Conservation (phyloP, 2,329 filamentous ascomycete species). For the Phialophora chinensis region DNA sequence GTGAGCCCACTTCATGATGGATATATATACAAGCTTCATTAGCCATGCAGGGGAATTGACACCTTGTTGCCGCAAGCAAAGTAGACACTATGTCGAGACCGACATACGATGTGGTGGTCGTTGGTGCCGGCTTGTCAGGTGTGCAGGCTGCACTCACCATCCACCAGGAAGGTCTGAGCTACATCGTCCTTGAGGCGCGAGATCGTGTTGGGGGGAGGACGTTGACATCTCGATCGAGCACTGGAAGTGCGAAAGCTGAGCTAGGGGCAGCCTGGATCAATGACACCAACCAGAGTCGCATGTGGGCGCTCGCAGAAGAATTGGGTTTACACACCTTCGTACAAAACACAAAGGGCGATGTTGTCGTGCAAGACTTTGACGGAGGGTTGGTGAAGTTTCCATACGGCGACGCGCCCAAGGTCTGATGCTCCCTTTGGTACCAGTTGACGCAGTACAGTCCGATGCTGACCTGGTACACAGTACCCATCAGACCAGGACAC, state of each 20-base stretch:
- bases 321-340: conserved; percentile 43
- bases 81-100: background rate
- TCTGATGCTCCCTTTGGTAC: background rate
- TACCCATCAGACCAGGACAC: conserved; percentile 31
- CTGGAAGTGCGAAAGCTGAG: conserved; percentile 44
- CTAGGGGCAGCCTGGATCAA: conserved; percentile 49
- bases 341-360: conserved; percentile 44
- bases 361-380: conserved; percentile 43
- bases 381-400: conserved; percentile 42
- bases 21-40: background rate
- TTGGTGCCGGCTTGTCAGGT: conserved; percentile 56
- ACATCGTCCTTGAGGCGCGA: conserved; percentile 57
- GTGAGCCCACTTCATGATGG: background rate
- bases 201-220: conserved; percentile 61
- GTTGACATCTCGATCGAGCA: conserved; percentile 44
- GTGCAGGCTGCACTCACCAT: conserved; percentile 48
- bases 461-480: conserved; percentile 13
- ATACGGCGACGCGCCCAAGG: conserved; percentile 43
- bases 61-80: background rate
- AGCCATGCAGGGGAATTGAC: background rate
- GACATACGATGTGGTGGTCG: conserved; percentile 43
- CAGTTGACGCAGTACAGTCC: background rate
- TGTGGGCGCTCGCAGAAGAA: conserved; percentile 42
- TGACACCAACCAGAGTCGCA: conserved; percentile 47
- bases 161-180: conserved; percentile 47